Evolutionary conservation across 805 yeast genomes (phyloP).

Genomic region (Candida schatavii): DNA sequence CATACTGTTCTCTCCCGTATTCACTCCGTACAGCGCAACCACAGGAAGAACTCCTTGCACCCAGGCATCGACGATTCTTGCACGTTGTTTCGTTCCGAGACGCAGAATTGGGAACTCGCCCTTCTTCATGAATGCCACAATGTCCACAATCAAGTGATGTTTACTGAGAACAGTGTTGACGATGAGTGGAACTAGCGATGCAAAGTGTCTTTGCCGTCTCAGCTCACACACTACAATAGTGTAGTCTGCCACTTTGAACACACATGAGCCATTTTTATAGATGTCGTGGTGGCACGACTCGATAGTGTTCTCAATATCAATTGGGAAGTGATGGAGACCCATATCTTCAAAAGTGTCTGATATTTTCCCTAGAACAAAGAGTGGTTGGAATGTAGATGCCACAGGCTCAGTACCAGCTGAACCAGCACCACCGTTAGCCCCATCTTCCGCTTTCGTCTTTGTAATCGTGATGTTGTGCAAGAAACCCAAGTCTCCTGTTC

Average conservation of each 20-base stretch:
- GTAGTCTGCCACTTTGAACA: conserved; percentile 80
- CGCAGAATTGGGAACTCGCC: conserved; percentile 68
- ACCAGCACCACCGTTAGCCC: conserved; percentile 5
- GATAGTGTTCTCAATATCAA: conserved; percentile 64
- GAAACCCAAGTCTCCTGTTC: conserved; percentile 96
- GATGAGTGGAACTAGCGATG: conserved; percentile 80
- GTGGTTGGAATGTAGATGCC: conserved; percentile 57
- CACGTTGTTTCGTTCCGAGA: conserved; percentile 74
- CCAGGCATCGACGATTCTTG: conserved; percentile 57
- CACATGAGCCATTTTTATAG: conserved; percentile 58
- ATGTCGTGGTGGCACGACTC: conserved; percentile 50
- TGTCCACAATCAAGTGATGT: conserved; percentile 80
- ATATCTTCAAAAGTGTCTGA: conserved; percentile 85
- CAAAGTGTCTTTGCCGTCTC: conserved; percentile 46
- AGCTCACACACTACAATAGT: conserved; percentile 73
- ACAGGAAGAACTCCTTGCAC: conserved; percentile 45
- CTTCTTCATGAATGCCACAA: conserved; percentile 72
- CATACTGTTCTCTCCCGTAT: conserved; percentile 66
- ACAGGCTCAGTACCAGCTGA: conserved; percentile 17
- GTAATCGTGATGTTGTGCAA: conserved; percentile 64
- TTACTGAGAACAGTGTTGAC: conserved; percentile 74
- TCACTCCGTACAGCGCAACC: conserved; percentile 45
- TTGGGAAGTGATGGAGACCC: conserved; percentile 89
- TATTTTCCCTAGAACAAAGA: conserved; percentile 81
- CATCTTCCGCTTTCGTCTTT: conserved; percentile 34